Base-by-base conservation (phyloP, 441 rosid species). In the Gossypium gossypioides region DNA sequence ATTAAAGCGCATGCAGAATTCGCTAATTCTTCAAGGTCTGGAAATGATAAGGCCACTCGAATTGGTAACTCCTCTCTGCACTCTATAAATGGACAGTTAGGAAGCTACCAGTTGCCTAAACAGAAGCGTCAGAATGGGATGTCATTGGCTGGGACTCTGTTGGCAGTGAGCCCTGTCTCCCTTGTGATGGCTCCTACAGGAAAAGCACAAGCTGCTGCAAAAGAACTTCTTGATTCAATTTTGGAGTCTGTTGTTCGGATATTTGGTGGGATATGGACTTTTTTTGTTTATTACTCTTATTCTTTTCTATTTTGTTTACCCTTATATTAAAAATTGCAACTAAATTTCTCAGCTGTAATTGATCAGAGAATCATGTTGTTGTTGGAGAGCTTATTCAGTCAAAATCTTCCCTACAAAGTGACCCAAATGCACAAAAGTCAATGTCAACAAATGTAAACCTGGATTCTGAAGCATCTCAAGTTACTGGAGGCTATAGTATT, bases 101-200 rank as follows among this genome's bases (percentile, higher is more conserved):
- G 83, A 73, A 80, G 88, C 84, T 88, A 81, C 77, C 90, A 84
- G 69, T 60, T 87, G 77, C 76, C 87, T 1, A 96, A 93, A 79
- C 89, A 86, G 79, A 96, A 89, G 78, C 87, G 74, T 75, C 97
- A 84, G 78, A 91, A 90, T 86, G 99, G 94, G 80, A 85, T 83
- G 75, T 82, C 90, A 56, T 77, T 81, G 24, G 84, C 87, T 67
- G 96, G 84, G 69, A 82, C 86, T 72, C 86, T 93, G 75, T 77
- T 87, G 81, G 89, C 96, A 72, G 96, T 88, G 77, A 96, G 98
- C 84, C 99, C 99, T 71, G 98, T 93, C 69, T 96, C 99, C 1
- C 85, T 90, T 62, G 82, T 90, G 74, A 91, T 96, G 99, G 96
- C 97, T 80, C 99, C 98, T 75, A 78, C 84, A 67, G 99, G 99